phyloP scores from a whole-genome alignment of 495 filamentous ascomycete genomes.

The Tuber microsphaerosporum region DNA sequence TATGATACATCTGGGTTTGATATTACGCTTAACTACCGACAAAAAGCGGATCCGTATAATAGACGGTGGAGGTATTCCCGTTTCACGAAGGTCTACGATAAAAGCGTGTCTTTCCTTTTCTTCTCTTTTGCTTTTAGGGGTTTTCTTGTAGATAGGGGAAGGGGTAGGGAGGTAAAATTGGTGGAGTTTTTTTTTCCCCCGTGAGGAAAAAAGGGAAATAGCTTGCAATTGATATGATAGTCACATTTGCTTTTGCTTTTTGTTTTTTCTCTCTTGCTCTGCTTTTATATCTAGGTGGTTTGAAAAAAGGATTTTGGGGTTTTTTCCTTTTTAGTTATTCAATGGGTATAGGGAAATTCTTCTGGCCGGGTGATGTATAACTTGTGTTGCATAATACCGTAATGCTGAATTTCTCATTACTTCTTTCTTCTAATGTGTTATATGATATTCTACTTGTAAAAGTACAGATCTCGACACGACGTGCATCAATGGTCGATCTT shows the following conservation, averaged over 20 bases:
- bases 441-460: background rate
- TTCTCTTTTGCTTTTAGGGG: conserved; percentile 8
- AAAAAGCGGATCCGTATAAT: background rate
- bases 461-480: background rate
- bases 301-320: background rate
- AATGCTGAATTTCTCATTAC: background rate
- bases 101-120: conserved; percentile 21
- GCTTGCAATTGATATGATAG: conserved; percentile 18
- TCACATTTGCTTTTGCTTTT: conserved; percentile 7
- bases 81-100: conserved; percentile 7
- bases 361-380: background rate
- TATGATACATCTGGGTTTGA: background rate
- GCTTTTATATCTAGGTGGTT: background rate
- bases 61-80: background rate
- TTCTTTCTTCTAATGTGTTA: background rate
- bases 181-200: conserved; percentile 16
- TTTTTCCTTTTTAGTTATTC: background rate
- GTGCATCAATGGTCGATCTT: conserved; percentile 60
- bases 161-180: background rate
- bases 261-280: conserved; percentile 4
- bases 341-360: conserved; percentile 1
- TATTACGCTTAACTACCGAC: background rate
- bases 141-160: conserved; percentile 9
- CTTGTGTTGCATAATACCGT: conserved; percentile 4
- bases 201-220: conserved; percentile 10